A percentile compares a stretch with the other conserved stretches of the same genome.
Evolutionary conservation across 805 yeast species (phyloP).

Genomic region (Myxozyma sirexii): DNA sequence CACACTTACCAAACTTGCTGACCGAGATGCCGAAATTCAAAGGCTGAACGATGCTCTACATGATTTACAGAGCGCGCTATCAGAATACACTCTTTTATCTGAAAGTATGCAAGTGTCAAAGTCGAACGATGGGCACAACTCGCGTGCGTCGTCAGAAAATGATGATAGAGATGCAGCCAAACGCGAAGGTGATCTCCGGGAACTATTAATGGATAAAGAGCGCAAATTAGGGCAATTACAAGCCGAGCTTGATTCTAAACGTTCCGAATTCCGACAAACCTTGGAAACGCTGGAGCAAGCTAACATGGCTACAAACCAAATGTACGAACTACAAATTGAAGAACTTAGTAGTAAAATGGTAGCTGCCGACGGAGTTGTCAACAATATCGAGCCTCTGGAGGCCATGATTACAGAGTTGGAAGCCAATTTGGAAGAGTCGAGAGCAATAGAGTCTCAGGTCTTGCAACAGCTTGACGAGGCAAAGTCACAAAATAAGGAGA

Average conservation of each 20-base stretch:
- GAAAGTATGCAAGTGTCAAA: background rate
- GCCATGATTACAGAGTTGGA: conserved; percentile 36
- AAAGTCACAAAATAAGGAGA: conserved; percentile 26
- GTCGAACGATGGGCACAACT: background rate
- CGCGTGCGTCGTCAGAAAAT: conserved; percentile 37
- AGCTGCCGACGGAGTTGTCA: conserved; percentile 35
- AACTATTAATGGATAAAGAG: conserved; percentile 38
- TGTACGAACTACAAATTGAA: conserved; percentile 29
- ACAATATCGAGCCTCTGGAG: conserved; percentile 37
- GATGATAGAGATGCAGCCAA: conserved; percentile 31
- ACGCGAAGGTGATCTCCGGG: conserved; percentile 38
- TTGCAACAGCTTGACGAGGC: conserved; percentile 10
- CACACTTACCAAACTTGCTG: conserved; percentile 29
- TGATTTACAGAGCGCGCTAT: conserved; percentile 51
- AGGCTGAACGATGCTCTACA: conserved; percentile 52
- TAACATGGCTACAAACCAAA: conserved; percentile 22
- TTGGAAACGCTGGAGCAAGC: conserved; percentile 35
- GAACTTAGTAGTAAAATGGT: conserved; percentile 31
- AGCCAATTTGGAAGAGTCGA: conserved; percentile 33
- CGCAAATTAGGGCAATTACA: conserved; percentile 38
- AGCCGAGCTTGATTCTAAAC: conserved; percentile 39
- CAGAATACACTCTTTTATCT: conserved; percentile 16
- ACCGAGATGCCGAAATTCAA: conserved; percentile 43
- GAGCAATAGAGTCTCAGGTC: conserved; percentile 32
- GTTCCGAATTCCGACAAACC: conserved; percentile 41